Evolutionary conservation across 176 grass and related monocot species (phyloP).

Genomic region (Echinochloa phyllopogon): DNA sequence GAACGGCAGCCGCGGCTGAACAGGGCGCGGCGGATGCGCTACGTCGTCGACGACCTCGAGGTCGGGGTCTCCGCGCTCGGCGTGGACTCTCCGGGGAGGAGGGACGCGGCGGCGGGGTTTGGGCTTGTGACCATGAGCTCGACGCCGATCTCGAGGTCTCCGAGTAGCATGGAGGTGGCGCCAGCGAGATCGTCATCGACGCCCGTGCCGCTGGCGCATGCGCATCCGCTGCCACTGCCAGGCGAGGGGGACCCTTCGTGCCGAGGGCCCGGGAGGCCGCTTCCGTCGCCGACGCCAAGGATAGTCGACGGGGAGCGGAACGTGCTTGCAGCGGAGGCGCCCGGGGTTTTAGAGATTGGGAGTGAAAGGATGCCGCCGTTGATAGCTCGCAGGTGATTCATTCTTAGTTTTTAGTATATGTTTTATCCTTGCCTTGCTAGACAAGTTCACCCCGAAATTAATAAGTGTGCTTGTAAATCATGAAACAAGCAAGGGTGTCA

Average conservation of each 20-base stretch:
- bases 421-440: background rate
- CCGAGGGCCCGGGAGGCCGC: constrained; percentile 35
- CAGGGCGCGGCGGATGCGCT: constrained; percentile 59
- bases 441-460: background rate
- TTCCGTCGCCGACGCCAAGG: constrained; percentile 48
- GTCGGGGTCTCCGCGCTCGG: constrained; percentile 51
- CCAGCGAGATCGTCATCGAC: constrained; percentile 60
- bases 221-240: constrained; percentile 58
- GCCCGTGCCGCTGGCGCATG: constrained; percentile 50
- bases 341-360: constrained; percentile 12
- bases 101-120: constrained; percentile 11
- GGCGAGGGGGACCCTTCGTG: constrained; percentile 18
- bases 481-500: background rate
- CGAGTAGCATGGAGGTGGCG: constrained; percentile 48
- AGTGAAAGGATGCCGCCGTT: constrained; percentile 39
- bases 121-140: constrained; percentile 33
- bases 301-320: constrained; percentile 39
- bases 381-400: constrained; percentile 43
- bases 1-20: constrained; percentile 61
- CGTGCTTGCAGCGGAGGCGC: background rate
- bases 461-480: background rate
- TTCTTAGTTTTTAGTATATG: background rate
- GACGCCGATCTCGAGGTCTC: constrained; percentile 57
- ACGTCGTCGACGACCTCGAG: constrained; percentile 60
- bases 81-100: constrained; percentile 33